Conservation (phyloP, 116 monocot species). For the Dioscorea cayenensis region DNA sequence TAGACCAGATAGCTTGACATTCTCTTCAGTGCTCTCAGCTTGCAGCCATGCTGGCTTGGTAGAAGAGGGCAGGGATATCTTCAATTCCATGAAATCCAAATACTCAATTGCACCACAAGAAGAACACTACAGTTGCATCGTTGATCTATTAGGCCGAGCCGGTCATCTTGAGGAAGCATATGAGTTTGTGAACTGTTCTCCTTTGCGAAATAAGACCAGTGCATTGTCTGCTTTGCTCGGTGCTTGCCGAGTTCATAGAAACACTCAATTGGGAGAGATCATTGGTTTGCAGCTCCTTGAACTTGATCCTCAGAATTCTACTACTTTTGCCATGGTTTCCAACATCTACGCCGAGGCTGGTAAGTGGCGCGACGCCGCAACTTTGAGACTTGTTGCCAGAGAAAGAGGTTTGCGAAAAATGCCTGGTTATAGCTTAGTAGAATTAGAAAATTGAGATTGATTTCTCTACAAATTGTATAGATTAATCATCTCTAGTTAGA, state of each 20-base stretch:
- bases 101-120: slow-evolving; percentile 34
- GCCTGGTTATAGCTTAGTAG: slow-evolving; percentile 40
- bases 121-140: slow-evolving; percentile 62
- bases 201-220: slow-evolving; percentile 18
- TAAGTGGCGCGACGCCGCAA: slow-evolving; percentile 52
- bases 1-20: slow-evolving; percentile 42
- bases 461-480: too few species aligned
- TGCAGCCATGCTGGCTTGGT: slow-evolving; percentile 67
- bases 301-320: slow-evolving; percentile 30
- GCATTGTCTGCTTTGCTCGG: slow-evolving; percentile 50
- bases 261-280: slow-evolving; percentile 38
- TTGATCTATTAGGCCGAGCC: slow-evolving; percentile 58
- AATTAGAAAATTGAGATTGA: not conserved
- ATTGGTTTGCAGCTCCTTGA: slow-evolving; percentile 44
- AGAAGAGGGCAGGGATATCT: slow-evolving; percentile 48
- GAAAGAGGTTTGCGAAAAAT: slow-evolving; percentile 40
- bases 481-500: too few species aligned
- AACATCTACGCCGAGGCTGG: slow-evolving; percentile 38
- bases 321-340: slow-evolving; percentile 36
- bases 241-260: slow-evolving; percentile 53
- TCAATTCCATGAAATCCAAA: slow-evolving; percentile 31
- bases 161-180: slow-evolving; percentile 60
- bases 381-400: slow-evolving; percentile 23
- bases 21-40: slow-evolving; percentile 54
- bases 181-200: slow-evolving; percentile 31